A percentile compares a stretch with the other conserved stretches of the same genome.
Conservation (phyloP, 495 filamentous ascomycete species). For the Elaphomyces granulatus region DNA sequence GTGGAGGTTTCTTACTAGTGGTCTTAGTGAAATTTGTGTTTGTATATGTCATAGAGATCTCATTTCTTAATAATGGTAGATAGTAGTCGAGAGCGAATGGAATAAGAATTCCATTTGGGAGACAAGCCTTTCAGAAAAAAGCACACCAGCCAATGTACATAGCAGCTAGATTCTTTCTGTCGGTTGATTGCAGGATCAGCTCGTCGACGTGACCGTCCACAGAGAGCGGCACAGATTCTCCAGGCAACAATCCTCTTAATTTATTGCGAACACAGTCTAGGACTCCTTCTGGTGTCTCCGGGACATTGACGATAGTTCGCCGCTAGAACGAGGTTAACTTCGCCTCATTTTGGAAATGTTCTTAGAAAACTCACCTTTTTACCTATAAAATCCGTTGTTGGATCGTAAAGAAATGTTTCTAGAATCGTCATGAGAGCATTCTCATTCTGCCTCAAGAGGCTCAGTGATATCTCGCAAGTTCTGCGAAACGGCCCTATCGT, state of each 20-base stretch:
- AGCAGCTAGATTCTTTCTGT: constrained; percentile 56
- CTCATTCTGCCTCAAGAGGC: constrained; percentile 75
- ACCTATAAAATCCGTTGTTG: constrained; percentile 81
- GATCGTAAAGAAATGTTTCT: constrained; percentile 93
- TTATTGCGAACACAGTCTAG: constrained; percentile 80
- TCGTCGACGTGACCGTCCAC: constrained; percentile 95
- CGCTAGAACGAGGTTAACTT: too few relatives aligned
- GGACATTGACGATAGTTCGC: constrained; percentile 44
- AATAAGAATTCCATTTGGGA: too few relatives aligned
- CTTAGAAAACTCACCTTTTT: constrained; percentile 41
- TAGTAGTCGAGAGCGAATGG: too few relatives aligned
- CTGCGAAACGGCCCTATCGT: constrained; percentile 64
- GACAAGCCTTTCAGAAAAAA: constrained; percentile 47
- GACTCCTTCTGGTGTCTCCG: constrained; percentile 77
- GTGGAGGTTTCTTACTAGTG: too few relatives aligned
- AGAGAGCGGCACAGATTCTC: constrained; percentile 78
- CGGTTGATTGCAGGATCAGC: constrained; percentile 69
- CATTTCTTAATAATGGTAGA: too few relatives aligned
- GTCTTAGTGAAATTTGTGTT: too few relatives aligned
- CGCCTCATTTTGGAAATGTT: too few relatives aligned
- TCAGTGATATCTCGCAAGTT: constrained; percentile 75
- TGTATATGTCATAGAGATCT: too few relatives aligned
- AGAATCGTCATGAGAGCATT: constrained; percentile 94
- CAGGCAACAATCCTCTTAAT: constrained; percentile 65
- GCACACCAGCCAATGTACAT: constrained; percentile 99